Conservation (phyloP, 2,329 filamentous ascomycete genomes). For the Colletotrichum sansevieriae region DNA sequence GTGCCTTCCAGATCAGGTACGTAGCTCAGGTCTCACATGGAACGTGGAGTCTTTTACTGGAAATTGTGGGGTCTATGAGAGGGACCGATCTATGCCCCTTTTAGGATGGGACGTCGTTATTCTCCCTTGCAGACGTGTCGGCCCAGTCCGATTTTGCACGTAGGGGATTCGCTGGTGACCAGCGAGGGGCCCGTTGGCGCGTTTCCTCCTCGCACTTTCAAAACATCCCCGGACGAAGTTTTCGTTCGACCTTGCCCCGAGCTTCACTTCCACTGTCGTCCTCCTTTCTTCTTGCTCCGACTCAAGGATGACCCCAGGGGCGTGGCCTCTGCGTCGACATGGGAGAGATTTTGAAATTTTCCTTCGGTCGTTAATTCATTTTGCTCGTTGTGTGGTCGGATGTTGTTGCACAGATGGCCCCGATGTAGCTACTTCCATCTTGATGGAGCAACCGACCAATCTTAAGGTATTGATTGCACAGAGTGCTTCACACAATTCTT, state of each 20-base stretch:
- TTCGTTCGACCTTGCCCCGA: not conserved
- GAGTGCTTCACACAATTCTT: too few species aligned
- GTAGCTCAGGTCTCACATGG: not conserved
- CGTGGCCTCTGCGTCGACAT: not conserved
- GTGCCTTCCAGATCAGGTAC: not conserved
- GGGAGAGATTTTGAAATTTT: not conserved
- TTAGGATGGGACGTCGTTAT: constrained; percentile 12
- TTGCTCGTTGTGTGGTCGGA: not conserved
- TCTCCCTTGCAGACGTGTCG: constrained; percentile 32
- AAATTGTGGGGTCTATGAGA: constrained; percentile 7
- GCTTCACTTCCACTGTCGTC: too few species aligned
- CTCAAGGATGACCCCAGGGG: constrained; percentile 6
- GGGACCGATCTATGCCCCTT: constrained; percentile 29
- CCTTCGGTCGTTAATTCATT: too few species aligned
- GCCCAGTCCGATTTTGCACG: constrained; percentile 26
- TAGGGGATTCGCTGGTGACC: constrained; percentile 18
- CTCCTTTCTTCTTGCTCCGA: too few species aligned
- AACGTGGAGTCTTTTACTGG: too few species aligned
- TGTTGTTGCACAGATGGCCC: constrained; percentile 21
- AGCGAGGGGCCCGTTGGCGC: constrained; percentile 33
- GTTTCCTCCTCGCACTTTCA: too few species aligned
- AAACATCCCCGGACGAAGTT: constrained; percentile 27
- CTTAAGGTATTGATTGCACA: not conserved
- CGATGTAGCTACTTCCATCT: not conserved
- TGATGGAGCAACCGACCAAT: constrained; percentile 5